Percentiles rank a stretch among this genome's conserved stretches.
phyloP scores from a whole-genome alignment of 208 protist species.

The Borovskyia barvae region DNA sequence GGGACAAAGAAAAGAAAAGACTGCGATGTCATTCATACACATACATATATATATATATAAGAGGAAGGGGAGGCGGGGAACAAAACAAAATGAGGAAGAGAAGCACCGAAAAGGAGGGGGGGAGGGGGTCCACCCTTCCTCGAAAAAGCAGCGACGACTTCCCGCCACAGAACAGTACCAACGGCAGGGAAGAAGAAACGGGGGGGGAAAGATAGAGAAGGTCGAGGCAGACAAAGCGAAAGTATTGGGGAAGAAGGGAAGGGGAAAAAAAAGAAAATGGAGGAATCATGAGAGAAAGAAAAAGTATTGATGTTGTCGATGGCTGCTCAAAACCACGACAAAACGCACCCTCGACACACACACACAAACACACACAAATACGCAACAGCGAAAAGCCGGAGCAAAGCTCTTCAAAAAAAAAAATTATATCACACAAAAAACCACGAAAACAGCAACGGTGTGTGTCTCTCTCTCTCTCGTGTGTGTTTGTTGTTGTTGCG shows the following conservation, averaged over 20 bases:
- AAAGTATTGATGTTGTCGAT: background rate
- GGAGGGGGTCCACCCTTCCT: background rate
- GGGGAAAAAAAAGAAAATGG: background rate
- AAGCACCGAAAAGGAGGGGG: too few species aligned
- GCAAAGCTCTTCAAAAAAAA: conserved; percentile 11
- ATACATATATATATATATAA: conserved; percentile 6
- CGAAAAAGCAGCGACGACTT: background rate
- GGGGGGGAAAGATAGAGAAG: background rate
- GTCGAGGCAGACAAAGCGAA: background rate
- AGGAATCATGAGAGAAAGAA: background rate
- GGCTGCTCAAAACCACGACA: too few species aligned
- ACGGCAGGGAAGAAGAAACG: too few species aligned
- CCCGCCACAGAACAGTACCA: too few species aligned
- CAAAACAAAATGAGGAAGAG: background rate
- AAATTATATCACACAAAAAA: too few species aligned
- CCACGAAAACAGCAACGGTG: too few species aligned
- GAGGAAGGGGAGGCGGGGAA: background rate
- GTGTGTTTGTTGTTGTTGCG: too few species aligned
- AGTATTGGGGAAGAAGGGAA: background rate
- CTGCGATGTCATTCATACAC: background rate
- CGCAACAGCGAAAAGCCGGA: conserved; percentile 7
- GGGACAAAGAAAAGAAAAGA: background rate
- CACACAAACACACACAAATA: background rate
- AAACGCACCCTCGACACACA: too few species aligned
- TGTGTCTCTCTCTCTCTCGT: too few species aligned